Conservation (phyloP, 768 basidiomycete species). For the Lactarius deliciosus region DNA sequence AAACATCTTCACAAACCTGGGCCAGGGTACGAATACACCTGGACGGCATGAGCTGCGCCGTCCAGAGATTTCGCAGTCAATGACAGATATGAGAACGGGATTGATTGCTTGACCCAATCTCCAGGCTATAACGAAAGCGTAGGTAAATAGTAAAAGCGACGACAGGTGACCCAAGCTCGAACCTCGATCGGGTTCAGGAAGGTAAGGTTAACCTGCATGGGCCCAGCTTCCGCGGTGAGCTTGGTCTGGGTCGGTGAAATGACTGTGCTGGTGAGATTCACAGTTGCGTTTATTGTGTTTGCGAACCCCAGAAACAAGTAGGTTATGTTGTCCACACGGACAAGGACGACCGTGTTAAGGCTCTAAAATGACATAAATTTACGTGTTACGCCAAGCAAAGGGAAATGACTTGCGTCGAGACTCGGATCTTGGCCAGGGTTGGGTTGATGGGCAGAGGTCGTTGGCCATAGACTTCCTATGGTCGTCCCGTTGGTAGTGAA, state of each 20-base stretch:
- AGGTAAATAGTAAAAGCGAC: no score
- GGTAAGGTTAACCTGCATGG: not conserved
- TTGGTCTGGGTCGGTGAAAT: not conserved
- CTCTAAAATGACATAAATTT: no score
- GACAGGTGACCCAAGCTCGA: no score
- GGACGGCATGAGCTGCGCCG: constrained; percentile 36
- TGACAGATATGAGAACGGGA: not conserved
- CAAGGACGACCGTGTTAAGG: not conserved
- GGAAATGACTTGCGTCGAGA: no score
- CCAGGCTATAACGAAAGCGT: constrained; percentile 31
- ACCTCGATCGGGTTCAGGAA: not conserved
- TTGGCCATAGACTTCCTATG: no score
- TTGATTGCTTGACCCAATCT: constrained; percentile 28
- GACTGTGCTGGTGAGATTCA: constrained; percentile 18
- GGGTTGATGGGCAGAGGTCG: no score
- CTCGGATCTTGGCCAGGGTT: no score
- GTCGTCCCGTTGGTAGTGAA: no score
- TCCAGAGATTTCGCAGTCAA: constrained; percentile 32
- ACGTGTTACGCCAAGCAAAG: no score
- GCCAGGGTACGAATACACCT: constrained; percentile 42
- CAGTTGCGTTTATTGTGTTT: not conserved
- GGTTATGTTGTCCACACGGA: not conserved
- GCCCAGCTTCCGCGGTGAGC: not conserved
- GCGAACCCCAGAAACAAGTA: not conserved
- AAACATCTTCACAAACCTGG: constrained; percentile 32